phyloP scores from a whole-genome alignment of 2,329 filamentous ascomycete species.

The Sporothrix luriei region DNA sequence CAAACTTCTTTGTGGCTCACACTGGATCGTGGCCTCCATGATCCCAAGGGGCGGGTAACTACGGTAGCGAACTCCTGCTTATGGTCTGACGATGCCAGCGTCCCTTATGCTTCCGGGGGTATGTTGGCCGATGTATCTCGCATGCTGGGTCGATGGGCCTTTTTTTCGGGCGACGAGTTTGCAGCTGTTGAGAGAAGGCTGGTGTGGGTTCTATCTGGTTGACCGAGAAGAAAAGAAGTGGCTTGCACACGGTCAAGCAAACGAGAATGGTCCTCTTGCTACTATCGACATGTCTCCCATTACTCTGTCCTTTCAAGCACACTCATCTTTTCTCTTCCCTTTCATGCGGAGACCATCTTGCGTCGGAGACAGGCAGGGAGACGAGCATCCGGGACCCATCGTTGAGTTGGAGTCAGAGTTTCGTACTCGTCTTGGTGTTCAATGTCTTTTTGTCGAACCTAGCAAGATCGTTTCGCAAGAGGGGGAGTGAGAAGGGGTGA shows the following conservation, averaged over 20 bases:
- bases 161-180: neutral
- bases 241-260: neutral
- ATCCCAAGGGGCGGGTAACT: neutral
- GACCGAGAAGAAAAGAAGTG: neutral
- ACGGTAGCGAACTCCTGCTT: conserved; percentile 12
- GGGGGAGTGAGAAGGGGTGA: neutral
- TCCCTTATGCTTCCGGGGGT: neutral
- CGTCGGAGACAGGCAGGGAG: neutral
- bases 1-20: conserved; percentile 38
- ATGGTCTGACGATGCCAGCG: neutral
- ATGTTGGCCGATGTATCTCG: conserved; percentile 12
- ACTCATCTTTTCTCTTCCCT: conserved; percentile 24
- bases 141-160: conserved; percentile 12
- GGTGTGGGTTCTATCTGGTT: conserved; percentile 12
- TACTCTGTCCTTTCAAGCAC: conserved; percentile 8
- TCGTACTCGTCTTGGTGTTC: conserved; percentile 74
- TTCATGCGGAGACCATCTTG: conserved; percentile 16
- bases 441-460: conserved; percentile 32
- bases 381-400: conserved; percentile 72
- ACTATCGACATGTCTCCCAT: neutral
- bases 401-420: conserved; percentile 91
- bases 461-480: neutral
- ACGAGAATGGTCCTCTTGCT: conserved; percentile 13
- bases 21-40: conserved; percentile 1
- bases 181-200: conserved; percentile 5